Evolutionary conservation across 2,329 filamentous ascomycete species (phyloP).

Genomic region (Diplodia scrobiculata): DNA sequence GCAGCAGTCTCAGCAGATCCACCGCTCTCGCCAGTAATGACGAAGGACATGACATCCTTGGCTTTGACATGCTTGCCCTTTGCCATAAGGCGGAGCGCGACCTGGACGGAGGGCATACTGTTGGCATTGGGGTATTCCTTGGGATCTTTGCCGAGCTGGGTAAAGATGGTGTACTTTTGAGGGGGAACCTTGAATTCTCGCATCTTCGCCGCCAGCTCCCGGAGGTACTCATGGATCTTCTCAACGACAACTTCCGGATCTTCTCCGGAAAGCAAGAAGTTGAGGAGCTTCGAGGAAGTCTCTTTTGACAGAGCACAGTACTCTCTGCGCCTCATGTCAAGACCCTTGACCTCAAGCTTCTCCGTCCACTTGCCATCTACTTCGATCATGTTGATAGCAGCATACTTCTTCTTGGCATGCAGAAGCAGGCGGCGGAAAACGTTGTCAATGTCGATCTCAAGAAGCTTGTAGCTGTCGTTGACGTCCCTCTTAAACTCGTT

Average conservation of each 20-base stretch:
- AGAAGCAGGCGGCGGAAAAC: slow-evolving; percentile 90
- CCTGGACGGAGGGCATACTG: slow-evolving; percentile 95
- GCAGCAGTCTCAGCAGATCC: slow-evolving; percentile 69
- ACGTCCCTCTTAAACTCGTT: slow-evolving; percentile 93
- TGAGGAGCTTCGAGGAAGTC: slow-evolving; percentile 82
- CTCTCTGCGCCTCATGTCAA: slow-evolving; percentile 97
- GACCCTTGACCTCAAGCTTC: slow-evolving; percentile 95
- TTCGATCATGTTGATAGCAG: slow-evolving; percentile 90
- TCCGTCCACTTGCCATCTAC: slow-evolving; percentile 86
- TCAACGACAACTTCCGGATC: slow-evolving; percentile 85
- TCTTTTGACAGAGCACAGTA: slow-evolving; percentile 96
- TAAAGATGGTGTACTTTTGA: slow-evolving; percentile 95
- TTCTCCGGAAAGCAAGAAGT: slow-evolving; percentile 91
- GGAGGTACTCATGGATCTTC: slow-evolving; percentile 90
- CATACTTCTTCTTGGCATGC: slow-evolving; percentile 99
- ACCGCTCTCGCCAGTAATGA: slow-evolving; percentile 73
- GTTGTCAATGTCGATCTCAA: slow-evolving; percentile 98
- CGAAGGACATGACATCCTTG: slow-evolving; percentile 94
- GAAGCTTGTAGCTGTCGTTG: slow-evolving; percentile 86
- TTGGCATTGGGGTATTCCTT: slow-evolving; percentile 92
- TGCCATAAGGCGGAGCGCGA: slow-evolving; percentile 83
- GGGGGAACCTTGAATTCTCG: slow-evolving; percentile 72
- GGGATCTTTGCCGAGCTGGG: slow-evolving; percentile 91
- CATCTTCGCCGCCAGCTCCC: slow-evolving; percentile 83
- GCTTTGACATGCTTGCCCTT: slow-evolving; percentile 85